Conservation (phyloP, 1,284 basidiomycete species). For the Ustilago loliicola region DNA sequence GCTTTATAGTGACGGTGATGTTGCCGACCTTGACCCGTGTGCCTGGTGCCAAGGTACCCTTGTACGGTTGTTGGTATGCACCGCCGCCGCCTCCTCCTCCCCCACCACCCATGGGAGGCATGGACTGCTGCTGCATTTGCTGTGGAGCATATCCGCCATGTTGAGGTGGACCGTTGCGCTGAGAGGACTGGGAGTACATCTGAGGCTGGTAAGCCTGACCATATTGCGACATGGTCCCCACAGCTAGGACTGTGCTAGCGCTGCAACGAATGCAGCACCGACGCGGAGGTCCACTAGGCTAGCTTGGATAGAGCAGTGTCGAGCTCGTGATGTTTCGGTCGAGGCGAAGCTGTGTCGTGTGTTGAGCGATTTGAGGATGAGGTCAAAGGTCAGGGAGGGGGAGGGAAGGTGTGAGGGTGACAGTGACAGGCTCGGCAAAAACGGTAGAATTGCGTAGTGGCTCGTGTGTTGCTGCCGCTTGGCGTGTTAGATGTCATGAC, state of each 20-base stretch:
- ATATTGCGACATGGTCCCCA: constrained; percentile 43
- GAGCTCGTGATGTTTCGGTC: not conserved
- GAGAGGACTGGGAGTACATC: constrained; percentile 19
- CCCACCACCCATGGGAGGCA: constrained; percentile 7
- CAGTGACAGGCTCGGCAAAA: not conserved
- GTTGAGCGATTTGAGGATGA: not conserved
- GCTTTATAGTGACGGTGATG: constrained; percentile 85
- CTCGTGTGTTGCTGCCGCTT: constrained; percentile 1
- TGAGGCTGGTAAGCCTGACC: constrained; percentile 32
- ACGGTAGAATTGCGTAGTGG: not conserved
- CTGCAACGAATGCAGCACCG: constrained; percentile 2
- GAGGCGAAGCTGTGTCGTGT: not conserved
- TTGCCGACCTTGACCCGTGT: constrained; percentile 92
- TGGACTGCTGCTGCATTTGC: constrained; percentile 28
- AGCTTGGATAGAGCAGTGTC: not conserved
- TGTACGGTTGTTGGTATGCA: constrained; percentile 46
- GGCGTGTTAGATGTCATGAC: constrained; percentile 3
- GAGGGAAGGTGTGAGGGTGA: constrained; percentile 1
- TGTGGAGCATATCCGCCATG: constrained; percentile 31
- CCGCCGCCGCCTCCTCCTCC: constrained; percentile 9
- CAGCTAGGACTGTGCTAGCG: constrained; percentile 11
- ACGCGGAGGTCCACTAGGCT: not conserved
- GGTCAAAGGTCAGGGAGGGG: not conserved
- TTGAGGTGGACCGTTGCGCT: constrained; percentile 14
- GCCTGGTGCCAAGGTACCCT: constrained; percentile 74